Evolutionary conservation across 345 rosid species (phyloP).

Genomic region (Ricinus communis): DNA sequence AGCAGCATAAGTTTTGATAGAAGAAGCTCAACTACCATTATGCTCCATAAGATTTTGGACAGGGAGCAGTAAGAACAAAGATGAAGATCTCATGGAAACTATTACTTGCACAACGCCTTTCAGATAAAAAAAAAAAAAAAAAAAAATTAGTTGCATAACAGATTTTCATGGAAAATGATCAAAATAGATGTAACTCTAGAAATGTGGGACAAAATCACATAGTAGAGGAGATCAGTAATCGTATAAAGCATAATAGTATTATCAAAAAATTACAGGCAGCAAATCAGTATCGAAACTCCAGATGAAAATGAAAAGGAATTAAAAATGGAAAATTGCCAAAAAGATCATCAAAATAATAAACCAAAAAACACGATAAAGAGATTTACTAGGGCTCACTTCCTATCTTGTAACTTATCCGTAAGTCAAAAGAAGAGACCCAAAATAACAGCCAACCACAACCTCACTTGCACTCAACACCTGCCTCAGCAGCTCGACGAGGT

Average conservation of each 20-base stretch:
- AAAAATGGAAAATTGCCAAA: constrained; percentile 28
- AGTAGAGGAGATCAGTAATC: constrained; percentile 24
- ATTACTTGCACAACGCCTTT: no score
- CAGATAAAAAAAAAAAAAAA: no score
- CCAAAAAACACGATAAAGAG: constrained; percentile 19
- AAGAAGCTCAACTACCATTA: no score
- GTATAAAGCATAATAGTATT: constrained; percentile 24
- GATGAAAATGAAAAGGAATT: constrained; percentile 26
- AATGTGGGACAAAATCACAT: constrained; percentile 7
- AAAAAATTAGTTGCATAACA: no score
- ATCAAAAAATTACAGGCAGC: constrained; percentile 46
- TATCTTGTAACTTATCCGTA: constrained; percentile 20
- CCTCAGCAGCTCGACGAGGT: constrained; percentile 78
- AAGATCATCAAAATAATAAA: constrained; percentile 27
- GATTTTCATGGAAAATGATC: not conserved
- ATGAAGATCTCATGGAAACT: no score
- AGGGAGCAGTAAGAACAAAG: no score
- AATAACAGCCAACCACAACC: constrained; percentile 7
- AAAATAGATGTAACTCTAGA: not conserved
- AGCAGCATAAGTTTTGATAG: no score
- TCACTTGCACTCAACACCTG: constrained; percentile 65
- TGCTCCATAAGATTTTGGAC: no score
- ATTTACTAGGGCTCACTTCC: constrained; percentile 38
- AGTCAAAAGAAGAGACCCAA: constrained; percentile 30
- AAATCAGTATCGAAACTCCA: constrained; percentile 35